These are phyloP conservation scores for Geranium rotundifolium DNA, from an alignment of 345 rosid genomes.

Conservation along the genomic window DNA sequence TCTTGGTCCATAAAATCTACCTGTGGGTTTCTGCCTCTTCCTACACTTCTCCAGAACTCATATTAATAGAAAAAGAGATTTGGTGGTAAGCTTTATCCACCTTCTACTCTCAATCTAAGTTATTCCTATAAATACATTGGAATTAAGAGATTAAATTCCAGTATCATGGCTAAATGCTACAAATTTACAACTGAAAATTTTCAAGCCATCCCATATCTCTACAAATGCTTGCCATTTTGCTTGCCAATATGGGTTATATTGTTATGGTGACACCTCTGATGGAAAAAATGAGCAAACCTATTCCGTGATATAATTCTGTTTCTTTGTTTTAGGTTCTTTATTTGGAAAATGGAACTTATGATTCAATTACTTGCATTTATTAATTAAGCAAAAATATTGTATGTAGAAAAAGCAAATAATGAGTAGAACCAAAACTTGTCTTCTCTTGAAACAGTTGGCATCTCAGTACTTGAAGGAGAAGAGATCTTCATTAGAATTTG, in stretches of 20 bases:
- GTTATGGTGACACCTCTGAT: not conserved
- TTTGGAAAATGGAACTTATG: not conserved
- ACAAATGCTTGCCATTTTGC: not conserved
- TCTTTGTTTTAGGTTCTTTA: not conserved
- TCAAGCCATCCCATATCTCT: no score
- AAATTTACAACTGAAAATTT: not conserved
- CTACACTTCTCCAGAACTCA: no score
- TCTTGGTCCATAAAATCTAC: no score
- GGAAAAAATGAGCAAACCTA: not conserved
- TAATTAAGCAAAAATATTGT: not conserved
- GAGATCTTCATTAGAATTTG: conserved; percentile 51
- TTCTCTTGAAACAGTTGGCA: conserved; percentile 52
- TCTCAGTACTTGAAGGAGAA: conserved; percentile 70
- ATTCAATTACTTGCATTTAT: not conserved
- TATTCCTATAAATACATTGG: no score
- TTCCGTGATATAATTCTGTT: not conserved
- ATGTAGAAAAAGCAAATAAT: no score
- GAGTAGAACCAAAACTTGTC: conserved; percentile 2
- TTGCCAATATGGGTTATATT: not conserved
- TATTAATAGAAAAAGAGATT: no score
- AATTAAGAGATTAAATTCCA: not conserved
- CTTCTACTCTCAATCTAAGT: no score
- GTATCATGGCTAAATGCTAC: not conserved
- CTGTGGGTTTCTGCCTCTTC: no score
- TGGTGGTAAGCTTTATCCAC: no score